Conservation (phyloP, 2,329 filamentous ascomycete genomes). For the Tolypocladium inflatum region DNA sequence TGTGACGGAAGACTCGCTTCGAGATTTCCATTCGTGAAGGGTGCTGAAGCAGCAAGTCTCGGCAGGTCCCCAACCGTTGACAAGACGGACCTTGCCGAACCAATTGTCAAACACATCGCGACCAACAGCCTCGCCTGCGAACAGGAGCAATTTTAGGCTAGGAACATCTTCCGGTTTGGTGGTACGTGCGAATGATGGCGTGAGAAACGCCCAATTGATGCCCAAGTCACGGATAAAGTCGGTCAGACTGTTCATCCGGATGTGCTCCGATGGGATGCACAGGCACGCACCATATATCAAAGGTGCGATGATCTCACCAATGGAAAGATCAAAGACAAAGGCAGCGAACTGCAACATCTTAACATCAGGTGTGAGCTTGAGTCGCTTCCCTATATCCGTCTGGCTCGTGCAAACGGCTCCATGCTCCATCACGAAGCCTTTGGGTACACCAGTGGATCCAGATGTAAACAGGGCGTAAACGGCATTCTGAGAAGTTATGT, state of each 20-base stretch:
- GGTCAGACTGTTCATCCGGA: not conserved
- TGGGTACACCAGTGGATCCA: not conserved
- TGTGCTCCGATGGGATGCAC: conserved; percentile 3
- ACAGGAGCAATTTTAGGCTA: not conserved
- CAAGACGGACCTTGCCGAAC: not conserved
- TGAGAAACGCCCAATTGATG: conserved; percentile 1
- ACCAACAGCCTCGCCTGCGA: conserved; percentile 3
- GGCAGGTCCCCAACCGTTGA: not conserved
- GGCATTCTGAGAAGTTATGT: not conserved
- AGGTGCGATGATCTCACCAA: conserved; percentile 3
- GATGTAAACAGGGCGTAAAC: not conserved
- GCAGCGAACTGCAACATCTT: conserved; percentile 5
- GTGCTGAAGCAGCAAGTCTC: not conserved
- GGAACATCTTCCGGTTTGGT: conserved; percentile 1
- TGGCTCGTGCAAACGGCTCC: not conserved
- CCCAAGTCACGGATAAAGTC: not conserved
- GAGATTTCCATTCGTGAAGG: not conserved
- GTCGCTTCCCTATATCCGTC: not conserved
- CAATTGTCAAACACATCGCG: not conserved
- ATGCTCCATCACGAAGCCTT: conserved; percentile 2
- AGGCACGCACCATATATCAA: conserved; percentile 3
- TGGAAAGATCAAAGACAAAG: conserved; percentile 5
- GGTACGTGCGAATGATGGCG: conserved; percentile 1
- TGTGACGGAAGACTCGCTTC: not conserved
- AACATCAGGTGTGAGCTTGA: not conserved